phyloP scores from a whole-genome alignment of 352 stramenopile species.

The Paralagenidium karlingii region DNA sequence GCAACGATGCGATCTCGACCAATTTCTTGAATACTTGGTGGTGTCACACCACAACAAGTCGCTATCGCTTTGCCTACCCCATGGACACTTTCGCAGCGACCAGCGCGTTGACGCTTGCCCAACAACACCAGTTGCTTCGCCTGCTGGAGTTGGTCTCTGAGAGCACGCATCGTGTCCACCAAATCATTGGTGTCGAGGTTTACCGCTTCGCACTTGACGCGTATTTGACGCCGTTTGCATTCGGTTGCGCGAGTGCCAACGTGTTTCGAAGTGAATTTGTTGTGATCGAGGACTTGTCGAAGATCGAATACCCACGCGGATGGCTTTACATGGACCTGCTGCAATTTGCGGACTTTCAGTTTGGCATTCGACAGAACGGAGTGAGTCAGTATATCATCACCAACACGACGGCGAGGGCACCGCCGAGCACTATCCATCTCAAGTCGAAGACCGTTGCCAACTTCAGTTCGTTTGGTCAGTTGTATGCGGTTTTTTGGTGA shows the following conservation, averaged over 20 bases:
- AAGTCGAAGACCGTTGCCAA: conserved; percentile 4
- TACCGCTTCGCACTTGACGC: neutral
- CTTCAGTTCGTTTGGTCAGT: conserved; percentile 9
- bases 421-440: too few relatives aligned
- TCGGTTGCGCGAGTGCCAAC: conserved; percentile 12
- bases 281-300: conserved; percentile 3
- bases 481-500: conserved; percentile 9
- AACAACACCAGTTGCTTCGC: too few relatives aligned
- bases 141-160: too few relatives aligned
- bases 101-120: too few relatives aligned
- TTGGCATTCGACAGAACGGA: conserved; percentile 1
- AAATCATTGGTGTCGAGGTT: conserved; percentile 5
- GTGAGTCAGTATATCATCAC: neutral
- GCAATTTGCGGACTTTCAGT: conserved; percentile 4
- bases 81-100: too few relatives aligned
- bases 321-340: conserved; percentile 8
- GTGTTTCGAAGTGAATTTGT: conserved; percentile 7
- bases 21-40: too few relatives aligned
- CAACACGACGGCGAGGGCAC: too few relatives aligned
- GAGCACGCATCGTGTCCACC: too few relatives aligned
- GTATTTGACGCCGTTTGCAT: conserved; percentile 1
- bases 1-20: too few relatives aligned
- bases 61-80: too few relatives aligned
- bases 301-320: too few relatives aligned
- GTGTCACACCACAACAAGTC: too few relatives aligned